A percentile compares a stretch with the other conserved stretches of the same genome.
Evolutionary conservation across 2,329 filamentous ascomycete species (phyloP).

Genomic region (Tolypocladium endophyticum): DNA sequence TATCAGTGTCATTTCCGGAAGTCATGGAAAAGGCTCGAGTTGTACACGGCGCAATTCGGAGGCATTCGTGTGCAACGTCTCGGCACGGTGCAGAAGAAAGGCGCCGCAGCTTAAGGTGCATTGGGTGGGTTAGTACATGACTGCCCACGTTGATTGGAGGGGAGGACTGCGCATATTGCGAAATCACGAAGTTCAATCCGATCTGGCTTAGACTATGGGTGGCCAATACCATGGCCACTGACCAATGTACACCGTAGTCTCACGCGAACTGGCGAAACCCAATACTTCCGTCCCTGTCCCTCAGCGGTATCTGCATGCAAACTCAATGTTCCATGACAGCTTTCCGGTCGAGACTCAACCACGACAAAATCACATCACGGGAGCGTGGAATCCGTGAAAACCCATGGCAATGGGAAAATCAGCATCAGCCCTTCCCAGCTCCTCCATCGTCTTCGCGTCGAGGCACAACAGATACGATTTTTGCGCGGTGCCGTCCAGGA

Average conservation of each 20-base stretch:
- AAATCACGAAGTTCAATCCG: background rate
- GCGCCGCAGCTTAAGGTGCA: background rate
- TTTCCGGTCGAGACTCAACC: background rate
- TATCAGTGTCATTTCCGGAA: background rate
- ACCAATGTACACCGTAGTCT: background rate
- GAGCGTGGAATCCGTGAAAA: constrained; percentile 50
- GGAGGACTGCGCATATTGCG: background rate
- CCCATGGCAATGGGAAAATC: constrained; percentile 50
- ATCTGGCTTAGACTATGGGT: background rate
- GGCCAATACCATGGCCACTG: no score
- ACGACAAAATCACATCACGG: background rate
- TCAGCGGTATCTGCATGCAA: background rate
- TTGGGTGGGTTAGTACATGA: background rate
- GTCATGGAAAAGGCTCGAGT: background rate
- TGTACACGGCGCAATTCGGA: background rate
- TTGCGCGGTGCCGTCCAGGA: constrained; percentile 49
- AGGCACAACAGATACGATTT: constrained; percentile 57
- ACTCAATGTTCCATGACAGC: background rate
- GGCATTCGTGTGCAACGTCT: constrained; percentile 37
- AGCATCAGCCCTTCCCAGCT: constrained; percentile 54
- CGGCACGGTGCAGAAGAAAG: background rate
- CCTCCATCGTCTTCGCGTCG: constrained; percentile 50
- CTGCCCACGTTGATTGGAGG: background rate
- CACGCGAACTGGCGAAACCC: background rate
- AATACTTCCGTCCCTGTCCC: background rate